These are phyloP conservation scores for Saprolegnia diclina DNA, from an alignment of 352 stramenopile genomes.

Conservation along the genomic window DNA sequence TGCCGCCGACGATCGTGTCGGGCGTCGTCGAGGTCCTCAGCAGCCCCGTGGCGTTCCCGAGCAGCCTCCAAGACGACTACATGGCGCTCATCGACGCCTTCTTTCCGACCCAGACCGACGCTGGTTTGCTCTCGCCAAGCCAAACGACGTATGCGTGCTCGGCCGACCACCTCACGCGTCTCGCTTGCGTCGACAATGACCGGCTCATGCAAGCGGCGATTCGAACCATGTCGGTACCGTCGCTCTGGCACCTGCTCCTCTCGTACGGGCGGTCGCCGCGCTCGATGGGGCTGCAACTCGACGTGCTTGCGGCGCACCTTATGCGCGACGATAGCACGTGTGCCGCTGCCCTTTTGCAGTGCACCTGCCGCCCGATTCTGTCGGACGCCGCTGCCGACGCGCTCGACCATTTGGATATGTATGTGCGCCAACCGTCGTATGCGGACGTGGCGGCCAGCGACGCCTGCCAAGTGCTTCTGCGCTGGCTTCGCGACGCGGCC, in stretches of 20 bases:
- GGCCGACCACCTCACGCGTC: conserved; percentile 57
- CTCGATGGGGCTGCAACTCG: conserved; percentile 38
- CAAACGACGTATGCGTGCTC: conserved; percentile 65
- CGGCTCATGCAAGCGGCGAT: conserved; percentile 52
- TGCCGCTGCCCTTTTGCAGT: conserved; percentile 23
- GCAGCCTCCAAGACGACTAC: conserved; percentile 31
- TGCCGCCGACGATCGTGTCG: conserved; percentile 43
- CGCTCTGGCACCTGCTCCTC: conserved; percentile 53
- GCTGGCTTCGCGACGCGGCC: not conserved
- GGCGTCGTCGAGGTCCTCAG: conserved; percentile 80
- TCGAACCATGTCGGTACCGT: conserved; percentile 47
- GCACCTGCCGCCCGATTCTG: conserved; percentile 28
- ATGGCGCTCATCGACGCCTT: conserved; percentile 17
- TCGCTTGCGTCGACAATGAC: conserved; percentile 34
- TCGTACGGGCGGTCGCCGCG: conserved; percentile 42
- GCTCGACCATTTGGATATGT: conserved; percentile 19
- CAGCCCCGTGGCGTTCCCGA: conserved; percentile 46
- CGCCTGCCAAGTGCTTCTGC: not conserved
- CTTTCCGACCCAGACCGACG: conserved; percentile 48
- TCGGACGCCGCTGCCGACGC: conserved; percentile 35
- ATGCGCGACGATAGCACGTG: conserved; percentile 44
- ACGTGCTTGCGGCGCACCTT: conserved; percentile 30
- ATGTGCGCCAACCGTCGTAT: conserved; percentile 14
- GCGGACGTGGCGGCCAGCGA: not conserved
- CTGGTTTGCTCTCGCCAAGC: conserved; percentile 50